Evolutionary conservation across 2,329 filamentous ascomycete genomes (phyloP), one percentile per base, ranked within the genome.

Genomic region (Talaromyces funiculosus): DNA sequence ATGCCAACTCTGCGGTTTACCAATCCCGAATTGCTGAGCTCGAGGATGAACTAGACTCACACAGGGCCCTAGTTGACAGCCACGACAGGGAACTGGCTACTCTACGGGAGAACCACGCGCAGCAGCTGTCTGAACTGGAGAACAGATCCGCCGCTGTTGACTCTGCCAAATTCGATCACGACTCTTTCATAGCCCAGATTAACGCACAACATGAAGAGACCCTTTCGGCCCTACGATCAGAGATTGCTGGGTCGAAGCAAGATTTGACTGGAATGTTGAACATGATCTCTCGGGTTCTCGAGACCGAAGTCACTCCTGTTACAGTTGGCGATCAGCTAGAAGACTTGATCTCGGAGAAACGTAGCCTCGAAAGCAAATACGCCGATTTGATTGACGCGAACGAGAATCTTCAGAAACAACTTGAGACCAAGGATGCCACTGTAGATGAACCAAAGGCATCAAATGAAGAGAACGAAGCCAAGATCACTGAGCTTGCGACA

Each of bases 211-310:
- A 89, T 67, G 84, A 86, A 64, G 76, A 82, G 63, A 77, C 83
- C 0, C 76, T 88, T 62, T 82, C 82, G 70, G 70, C 76, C 53
- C 76, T 91, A 40, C 84, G 89, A 69, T 73, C 77, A 31, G 86
- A 90, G 45, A 83, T 89, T 35, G 75, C 80, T 1, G 83, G 86
- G 61, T 86, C 86, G n/a, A 83, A 85, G 33, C 83, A 89, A 57
- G 84, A 88, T 60, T 77, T 90, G 45, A 81, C 82, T 68, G 86
- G 84, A 68, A 79, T 89, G 45, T 85, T 87, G 18, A 81, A 81
- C 2, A 84, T 86, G 66, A 84, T 90, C 33, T 72, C 73, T 2
- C 61, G 65, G 14, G 66, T 77, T 5, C 67, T 77, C 38, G 71
- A 73, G 40, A 70, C 56, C 78, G 86, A 60, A 78, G 80, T 71